Evolutionary conservation across 208 protist species (phyloP).

Genomic region (Wallacemonas sp.): DNA sequence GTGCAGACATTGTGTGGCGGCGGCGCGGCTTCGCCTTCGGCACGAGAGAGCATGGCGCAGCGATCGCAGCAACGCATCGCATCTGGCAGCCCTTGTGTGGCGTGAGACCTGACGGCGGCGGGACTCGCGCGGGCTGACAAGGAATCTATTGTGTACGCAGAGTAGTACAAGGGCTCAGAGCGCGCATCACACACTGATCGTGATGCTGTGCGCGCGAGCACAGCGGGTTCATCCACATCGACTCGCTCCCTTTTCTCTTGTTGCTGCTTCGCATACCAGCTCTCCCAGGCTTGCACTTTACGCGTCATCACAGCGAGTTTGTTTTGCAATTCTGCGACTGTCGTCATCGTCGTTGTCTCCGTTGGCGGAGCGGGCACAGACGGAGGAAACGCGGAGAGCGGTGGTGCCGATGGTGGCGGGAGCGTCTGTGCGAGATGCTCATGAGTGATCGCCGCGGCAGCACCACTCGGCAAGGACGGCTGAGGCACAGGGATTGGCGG

Average conservation of each 20-base stretch:
- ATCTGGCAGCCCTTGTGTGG: not conserved
- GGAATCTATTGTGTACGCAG: conserved; percentile 16
- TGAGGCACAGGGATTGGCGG: not conserved
- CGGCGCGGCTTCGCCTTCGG: too few species aligned
- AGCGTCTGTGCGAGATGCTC: conserved; percentile 6
- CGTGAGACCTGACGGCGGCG: not conserved
- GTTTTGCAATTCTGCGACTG: conserved; percentile 12
- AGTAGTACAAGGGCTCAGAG: conserved; percentile 4
- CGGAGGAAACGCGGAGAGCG: not conserved
- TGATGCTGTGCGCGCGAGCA: not conserved
- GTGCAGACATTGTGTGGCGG: not conserved
- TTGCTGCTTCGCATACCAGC: conserved; percentile 36
- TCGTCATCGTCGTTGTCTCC: not conserved
- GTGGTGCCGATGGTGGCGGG: conserved; percentile 4
- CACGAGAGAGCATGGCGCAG: not conserved
- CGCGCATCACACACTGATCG: not conserved
- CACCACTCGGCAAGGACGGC: not conserved
- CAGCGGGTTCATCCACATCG: too few species aligned
- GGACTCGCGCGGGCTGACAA: too few species aligned
- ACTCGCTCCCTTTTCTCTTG: too few species aligned
- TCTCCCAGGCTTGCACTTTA: conserved; percentile 66
- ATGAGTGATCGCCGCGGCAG: too few species aligned
- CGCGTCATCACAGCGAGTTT: conserved; percentile 32
- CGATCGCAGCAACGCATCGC: not conserved
- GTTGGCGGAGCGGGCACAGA: not conserved